Conservation (phyloP, 1,284 basidiomycete genomes). For the Ceratobasidium sp. region DNA sequence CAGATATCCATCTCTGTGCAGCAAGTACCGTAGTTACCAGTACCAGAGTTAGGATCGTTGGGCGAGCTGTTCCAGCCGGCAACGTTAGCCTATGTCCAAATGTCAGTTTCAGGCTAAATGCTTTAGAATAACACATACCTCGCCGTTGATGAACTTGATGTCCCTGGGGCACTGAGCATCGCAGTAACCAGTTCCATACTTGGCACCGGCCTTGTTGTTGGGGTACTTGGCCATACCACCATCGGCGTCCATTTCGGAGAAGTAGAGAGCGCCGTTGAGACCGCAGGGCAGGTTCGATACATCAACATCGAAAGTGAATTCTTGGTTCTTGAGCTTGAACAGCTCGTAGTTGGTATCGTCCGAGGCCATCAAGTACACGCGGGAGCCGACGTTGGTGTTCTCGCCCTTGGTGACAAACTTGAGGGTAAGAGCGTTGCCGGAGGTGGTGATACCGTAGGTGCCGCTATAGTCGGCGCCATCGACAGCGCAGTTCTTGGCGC, state of each 20-base stretch:
- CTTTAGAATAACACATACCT: conserved; percentile 22
- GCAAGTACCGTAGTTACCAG: conserved; percentile 40
- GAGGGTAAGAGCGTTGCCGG: conserved; percentile 58
- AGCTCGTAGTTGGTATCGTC: conserved; percentile 55
- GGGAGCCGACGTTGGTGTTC: conserved; percentile 63
- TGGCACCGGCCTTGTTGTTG: conserved; percentile 50
- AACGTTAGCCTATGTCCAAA: conserved; percentile 37
- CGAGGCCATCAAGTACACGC: conserved; percentile 58
- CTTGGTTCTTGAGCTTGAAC: conserved; percentile 62
- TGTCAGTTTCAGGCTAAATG: not conserved
- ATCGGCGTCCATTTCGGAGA: conserved; percentile 61
- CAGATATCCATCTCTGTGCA: conserved; percentile 43
- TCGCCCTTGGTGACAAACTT: conserved; percentile 58
- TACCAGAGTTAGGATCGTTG: conserved; percentile 39
- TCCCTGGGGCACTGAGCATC: conserved; percentile 35
- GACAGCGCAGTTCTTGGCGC: conserved; percentile 61
- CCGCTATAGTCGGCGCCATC: conserved; percentile 65
- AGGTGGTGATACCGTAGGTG: conserved; percentile 58
- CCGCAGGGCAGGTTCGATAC: conserved; percentile 62
- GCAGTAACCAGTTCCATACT: conserved; percentile 39
- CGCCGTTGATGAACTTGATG: conserved; percentile 40
- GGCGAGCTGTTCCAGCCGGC: conserved; percentile 22
- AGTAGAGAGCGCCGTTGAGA: conserved; percentile 62
- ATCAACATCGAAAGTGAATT: conserved; percentile 67
- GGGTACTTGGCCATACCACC: conserved; percentile 59